Base-by-base conservation (phyloP, 2,329 filamentous ascomycete species). In the Cytospora chrysosperma region DNA sequence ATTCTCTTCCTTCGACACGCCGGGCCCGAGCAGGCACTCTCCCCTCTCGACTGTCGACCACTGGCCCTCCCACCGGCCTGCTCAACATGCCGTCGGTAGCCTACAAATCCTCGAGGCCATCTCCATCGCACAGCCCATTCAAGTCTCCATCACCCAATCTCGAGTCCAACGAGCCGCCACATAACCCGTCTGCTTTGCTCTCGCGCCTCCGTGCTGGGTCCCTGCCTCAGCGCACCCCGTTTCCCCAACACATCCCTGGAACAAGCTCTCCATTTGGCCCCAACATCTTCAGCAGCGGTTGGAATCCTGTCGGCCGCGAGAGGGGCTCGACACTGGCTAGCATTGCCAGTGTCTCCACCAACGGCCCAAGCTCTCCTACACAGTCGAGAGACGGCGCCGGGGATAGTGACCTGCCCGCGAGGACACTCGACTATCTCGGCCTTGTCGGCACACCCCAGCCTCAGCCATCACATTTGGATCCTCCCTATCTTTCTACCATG, bases 351-450 rank as follows among this genome's bases (percentile, higher is more conserved):
- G 90, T 96, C 69, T 88, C 91, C 54, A 98, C 94, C 30, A 96
- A 98, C 72, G 92, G 90, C 1, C 92, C 92, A 2, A 90, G 89
- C 67, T 98, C 94, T 17, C 94, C 94, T 1, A 86, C 91, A 17
- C 90, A 93, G 71, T 96, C 92, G 9, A 87, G 89, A 69, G 93
- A 97, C 71, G 93, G 92, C 32, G 85, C 89, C 53, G 89, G 87
- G 21, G 94, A 98, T 72, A 91, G 88, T 32, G 93, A 97, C 73
- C 92, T 97, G 69, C 86, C 88, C 72, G 88, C 89, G 85, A 90
- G 92, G 72, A 99, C 95, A 2, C 80, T 99, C 69, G 95, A 99
- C 75, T 99, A 99, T 73, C 86, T 99, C 65, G 95, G 95, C 55
- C 84, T 99, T 56, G 94, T 93, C 34, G 95, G 98, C 75, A 96